Evolutionary conservation across 148 eudicot genomes (phyloP).

Genomic region (Spergularia bocconei): DNA sequence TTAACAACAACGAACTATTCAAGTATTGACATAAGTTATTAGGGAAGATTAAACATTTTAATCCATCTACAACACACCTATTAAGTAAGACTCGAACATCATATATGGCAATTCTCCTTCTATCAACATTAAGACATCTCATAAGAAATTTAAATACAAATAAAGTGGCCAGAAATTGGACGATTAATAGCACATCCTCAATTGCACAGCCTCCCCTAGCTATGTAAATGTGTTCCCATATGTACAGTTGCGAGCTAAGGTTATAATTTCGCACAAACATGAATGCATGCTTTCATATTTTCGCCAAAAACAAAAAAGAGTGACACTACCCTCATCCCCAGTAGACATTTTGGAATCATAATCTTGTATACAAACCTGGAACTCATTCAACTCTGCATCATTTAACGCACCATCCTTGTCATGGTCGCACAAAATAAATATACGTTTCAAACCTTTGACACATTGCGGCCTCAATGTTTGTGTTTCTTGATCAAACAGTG

Average conservation of each 20-base stretch:
- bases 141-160: no score
- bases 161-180: no score
- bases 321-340: no score
- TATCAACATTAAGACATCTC: no score
- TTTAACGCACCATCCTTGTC: conserved; percentile 91
- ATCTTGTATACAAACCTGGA: conserved; percentile 40
- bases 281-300: not conserved
- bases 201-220: not conserved
- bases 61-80: no score
- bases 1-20: no score
- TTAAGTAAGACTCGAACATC: no score
- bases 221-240: not conserved
- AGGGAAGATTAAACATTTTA: no score
- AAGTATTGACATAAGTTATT: no score
- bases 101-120: no score
- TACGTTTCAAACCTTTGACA: conserved; percentile 69
- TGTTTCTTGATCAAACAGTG: conserved; percentile 86
- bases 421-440: conserved; percentile 48
- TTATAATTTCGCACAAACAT: not conserved
- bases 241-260: not conserved
- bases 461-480: conserved; percentile 86
- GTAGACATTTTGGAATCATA: not conserved
- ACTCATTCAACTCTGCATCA: conserved; percentile 87
- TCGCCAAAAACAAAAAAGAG: no score
- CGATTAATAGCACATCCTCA: not conserved